phyloP scores from a whole-genome alignment of 441 rosid species.

The Theobroma grandiflorum region DNA sequence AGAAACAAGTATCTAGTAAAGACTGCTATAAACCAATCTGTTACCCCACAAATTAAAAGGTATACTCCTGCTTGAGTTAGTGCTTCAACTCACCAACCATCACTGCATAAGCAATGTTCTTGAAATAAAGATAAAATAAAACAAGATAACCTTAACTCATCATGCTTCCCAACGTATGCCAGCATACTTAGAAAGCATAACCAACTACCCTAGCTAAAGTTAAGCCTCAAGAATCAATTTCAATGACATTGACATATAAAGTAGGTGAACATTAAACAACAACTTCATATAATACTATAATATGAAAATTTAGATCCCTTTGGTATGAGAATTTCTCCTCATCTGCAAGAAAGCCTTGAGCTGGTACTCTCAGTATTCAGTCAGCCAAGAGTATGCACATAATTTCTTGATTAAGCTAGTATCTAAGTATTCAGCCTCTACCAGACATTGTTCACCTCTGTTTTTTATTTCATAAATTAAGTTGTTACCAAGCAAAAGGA shows the following conservation, averaged over 20 bases:
- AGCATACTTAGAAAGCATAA: background rate
- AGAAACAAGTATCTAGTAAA: background rate
- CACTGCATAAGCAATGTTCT: background rate
- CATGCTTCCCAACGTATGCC: background rate
- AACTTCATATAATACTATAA: background rate
- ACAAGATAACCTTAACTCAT: background rate
- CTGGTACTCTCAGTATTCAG: background rate
- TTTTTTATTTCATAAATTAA: background rate
- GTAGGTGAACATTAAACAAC: background rate
- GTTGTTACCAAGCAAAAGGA: background rate
- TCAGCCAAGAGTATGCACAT: background rate
- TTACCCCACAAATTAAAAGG: background rate
- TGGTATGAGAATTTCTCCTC: background rate
- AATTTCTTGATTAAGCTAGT: background rate
- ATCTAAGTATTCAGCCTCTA: background rate
- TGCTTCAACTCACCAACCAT: background rate
- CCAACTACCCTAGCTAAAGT: background rate
- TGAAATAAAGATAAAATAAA: background rate
- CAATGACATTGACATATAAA: background rate
- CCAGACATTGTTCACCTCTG: constrained; percentile 3
- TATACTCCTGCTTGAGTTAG: background rate
- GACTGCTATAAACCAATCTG: background rate
- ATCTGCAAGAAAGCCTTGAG: background rate
- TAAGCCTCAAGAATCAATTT: background rate
- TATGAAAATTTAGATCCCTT: background rate